Conservation (phyloP, 2,329 filamentous ascomycete genomes). For the Sporothrix dimorphospora region DNA sequence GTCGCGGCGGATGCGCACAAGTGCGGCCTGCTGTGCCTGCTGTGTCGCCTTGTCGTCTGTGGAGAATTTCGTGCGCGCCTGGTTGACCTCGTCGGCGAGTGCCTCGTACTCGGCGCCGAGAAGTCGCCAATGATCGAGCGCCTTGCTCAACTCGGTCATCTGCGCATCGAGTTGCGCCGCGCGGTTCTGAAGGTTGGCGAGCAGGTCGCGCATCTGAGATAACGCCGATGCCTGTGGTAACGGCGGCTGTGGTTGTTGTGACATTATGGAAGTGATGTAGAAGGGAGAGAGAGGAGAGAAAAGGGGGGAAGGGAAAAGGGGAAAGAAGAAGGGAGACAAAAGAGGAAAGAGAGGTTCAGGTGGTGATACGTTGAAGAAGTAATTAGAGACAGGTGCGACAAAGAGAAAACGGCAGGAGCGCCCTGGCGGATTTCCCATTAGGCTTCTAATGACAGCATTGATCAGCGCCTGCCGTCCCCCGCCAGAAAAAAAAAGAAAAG, state of each 20-base stretch:
- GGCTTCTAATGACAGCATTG: conserved; percentile 11
- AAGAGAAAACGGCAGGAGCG: not conserved
- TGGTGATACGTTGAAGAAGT: not conserved
- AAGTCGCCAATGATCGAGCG: conserved; percentile 83
- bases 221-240: conserved; percentile 11
- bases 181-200: conserved; percentile 74
- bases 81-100: conserved; percentile 75
- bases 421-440: not conserved
- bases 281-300: not conserved
- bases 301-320: not conserved
- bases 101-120: conserved; percentile 93
- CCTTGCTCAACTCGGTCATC: conserved; percentile 71
- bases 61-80: conserved; percentile 41
- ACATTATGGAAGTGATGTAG: not conserved
- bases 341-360: not conserved
- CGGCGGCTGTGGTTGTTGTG: conserved; percentile 13
- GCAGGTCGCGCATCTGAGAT: conserved; percentile 48
- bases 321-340: not conserved
- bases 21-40: conserved; percentile 49
- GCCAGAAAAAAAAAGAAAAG: not conserved
- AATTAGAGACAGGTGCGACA: not conserved
- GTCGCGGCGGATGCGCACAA: conserved; percentile 59
- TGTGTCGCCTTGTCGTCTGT: conserved; percentile 36
- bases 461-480: conserved; percentile 5
- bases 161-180: conserved; percentile 75